Evolutionary conservation across 176 grass and related monocot species (phyloP), one percentile per base, ranked within the genome.

Genomic region (Oryza meyeriana): DNA sequence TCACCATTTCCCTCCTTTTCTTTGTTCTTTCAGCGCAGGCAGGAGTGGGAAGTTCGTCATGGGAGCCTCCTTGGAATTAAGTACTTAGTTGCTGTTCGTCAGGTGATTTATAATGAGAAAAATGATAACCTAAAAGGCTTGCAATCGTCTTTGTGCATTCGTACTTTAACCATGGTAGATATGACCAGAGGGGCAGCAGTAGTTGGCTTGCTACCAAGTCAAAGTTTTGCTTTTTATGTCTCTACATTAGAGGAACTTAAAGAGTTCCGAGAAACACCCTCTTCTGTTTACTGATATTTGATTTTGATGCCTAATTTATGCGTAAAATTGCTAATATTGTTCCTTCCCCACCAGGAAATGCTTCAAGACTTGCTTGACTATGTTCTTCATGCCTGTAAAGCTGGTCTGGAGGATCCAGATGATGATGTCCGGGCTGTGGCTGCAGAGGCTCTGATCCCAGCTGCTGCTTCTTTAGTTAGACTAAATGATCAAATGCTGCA

Each of bases 1-100:
- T 62, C 55, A 31, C 24, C 48, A 48, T 76, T 71, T 64, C 18
- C 34, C 26, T 65, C 8, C 83, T 31, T 84, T 85, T 86, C n/a
- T 94, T 87, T 87, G 66, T 91, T 93, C 66, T 91, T 93, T 86
- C 96, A 99, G 96, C 87, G 64, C 85, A 99, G 96, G 84, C 96
- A 99, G 90, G 96, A 99, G 79, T 99, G 96, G 96, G 96, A 99
- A 92, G 85, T 93, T 86, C 93, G 96, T 84, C 96, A 99, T 86
- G 96, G 96, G 75, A 93, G 93, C 76, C 96, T 99, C 71, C 93
- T 99, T 66, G 96, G 96, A 61, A 99, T 99, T 67, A 99, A 99
- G 59, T 99, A 99, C 79, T 89, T 99, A 65, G 87, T 99, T 29
- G 96, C 96, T 80, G 89, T 99, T 88, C 96, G 96, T 18, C 88